Percentiles rank a stretch among this genome's conserved stretches.
phyloP scores from a whole-genome alignment of 2,329 filamentous ascomycete species.

The Moelleriella libera region DNA sequence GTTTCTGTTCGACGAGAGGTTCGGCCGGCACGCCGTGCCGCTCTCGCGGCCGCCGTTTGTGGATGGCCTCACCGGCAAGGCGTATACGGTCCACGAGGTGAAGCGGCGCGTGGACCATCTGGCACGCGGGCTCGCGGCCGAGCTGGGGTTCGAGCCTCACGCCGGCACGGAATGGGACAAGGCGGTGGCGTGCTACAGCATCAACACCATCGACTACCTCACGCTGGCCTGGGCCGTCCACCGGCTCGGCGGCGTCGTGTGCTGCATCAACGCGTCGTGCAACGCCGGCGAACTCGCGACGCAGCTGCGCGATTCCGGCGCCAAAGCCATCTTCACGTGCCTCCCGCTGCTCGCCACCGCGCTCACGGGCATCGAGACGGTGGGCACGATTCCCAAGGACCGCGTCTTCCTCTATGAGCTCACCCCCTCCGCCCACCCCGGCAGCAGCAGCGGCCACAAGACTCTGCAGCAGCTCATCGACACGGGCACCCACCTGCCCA shows the following conservation, averaged over 20 bases:
- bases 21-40: conserved; percentile 46
- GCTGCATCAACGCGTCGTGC: conserved; percentile 58
- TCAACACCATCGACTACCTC: conserved; percentile 58
- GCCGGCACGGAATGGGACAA: conserved; percentile 64
- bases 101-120: conserved; percentile 47
- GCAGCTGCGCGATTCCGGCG: conserved; percentile 49
- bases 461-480: conserved; percentile 49
- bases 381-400: conserved; percentile 40
- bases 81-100: conserved; percentile 47
- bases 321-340: conserved; percentile 58
- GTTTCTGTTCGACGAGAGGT: conserved; percentile 48
- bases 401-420: conserved; percentile 53
- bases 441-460: conserved; percentile 26
- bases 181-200: conserved; percentile 54
- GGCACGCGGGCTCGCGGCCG: conserved; percentile 42
- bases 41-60: conserved; percentile 53
- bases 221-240: conserved; percentile 41
- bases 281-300: conserved; percentile 50
- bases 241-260: conserved; percentile 50
- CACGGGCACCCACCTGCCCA: conserved; percentile 28
- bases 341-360: conserved; percentile 46
- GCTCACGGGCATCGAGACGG: conserved; percentile 44
- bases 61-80: conserved; percentile 54
- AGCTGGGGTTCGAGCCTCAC: conserved; percentile 57
- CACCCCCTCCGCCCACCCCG: conserved; percentile 19